Base-by-base conservation (phyloP, 345 rosid genomes). In the Pistacia integerrima region DNA sequence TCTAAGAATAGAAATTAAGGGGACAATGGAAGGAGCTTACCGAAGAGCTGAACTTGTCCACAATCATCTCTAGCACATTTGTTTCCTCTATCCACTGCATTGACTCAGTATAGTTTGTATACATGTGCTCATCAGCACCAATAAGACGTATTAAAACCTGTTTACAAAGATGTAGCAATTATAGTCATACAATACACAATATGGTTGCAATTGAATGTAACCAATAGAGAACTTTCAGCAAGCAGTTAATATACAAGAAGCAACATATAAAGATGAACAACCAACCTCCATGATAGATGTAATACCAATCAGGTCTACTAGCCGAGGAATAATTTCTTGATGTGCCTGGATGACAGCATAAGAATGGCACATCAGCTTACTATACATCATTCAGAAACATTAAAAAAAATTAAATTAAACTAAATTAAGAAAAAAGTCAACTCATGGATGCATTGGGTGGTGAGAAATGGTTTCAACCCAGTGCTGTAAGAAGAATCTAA, bases 251-350 rank as follows among this genome's bases (percentile, higher is more conserved):
- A 48, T 65, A 74, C 13, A 28, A 61, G 67, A 82, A 78, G 68
- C 65, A 80, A 28, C 62, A 67, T 20, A 62, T 7, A 86, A 74
- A 65, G 71, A 67, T 36, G 64, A 62, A 65, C 51, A 76, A 85
- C 87, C 70, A 85, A 91, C 98, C 98, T 94, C 98, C 98, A 94
- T 91, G 60, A 94, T 84, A 59, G 98, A 94, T 33, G 98, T 94
- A 68, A 89, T 92, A 76, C 98, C 97, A 85, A 94, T 89, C 71
- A 94, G 88, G 76, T 92, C 98, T 64, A 94, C 93, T 74, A 94
- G 82, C 72, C 75, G 90, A 78, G 80, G 77, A 71, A 94, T 78
- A 82, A 94, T 85, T 77, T 84, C 92, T 80, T 82, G 93, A 85
- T 90, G 97, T 75, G 83, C 90, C 98, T 94, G 91, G 67, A 83